phyloP scores from a whole-genome alignment of 2,329 filamentous ascomycete species.

The Stachybotrys chartarum region DNA sequence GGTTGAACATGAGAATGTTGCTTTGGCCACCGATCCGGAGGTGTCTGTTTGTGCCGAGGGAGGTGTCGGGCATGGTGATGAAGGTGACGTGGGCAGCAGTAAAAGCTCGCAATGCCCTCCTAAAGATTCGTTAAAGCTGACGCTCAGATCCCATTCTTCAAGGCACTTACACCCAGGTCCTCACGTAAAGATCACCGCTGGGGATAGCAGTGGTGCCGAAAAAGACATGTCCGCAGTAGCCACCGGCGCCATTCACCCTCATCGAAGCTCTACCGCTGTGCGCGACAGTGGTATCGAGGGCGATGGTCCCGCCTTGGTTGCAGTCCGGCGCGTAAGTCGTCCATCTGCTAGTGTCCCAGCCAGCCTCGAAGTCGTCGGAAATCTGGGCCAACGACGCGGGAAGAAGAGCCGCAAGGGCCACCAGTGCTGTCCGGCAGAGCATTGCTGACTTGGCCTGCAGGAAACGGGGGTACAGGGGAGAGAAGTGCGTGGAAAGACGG shows the following conservation, averaged over 20 bases:
- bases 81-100: slow-evolving; percentile 53
- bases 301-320: slow-evolving; percentile 50
- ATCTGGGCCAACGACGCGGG: slow-evolving; percentile 44
- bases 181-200: slow-evolving; percentile 49
- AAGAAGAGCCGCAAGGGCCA: slow-evolving; percentile 37
- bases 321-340: slow-evolving; percentile 52
- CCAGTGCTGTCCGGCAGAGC: slow-evolving; percentile 30
- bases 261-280: slow-evolving; percentile 51
- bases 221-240: slow-evolving; percentile 54
- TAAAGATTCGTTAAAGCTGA: slow-evolving; percentile 13
- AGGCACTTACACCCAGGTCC: slow-evolving; percentile 44
- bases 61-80: slow-evolving; percentile 56
- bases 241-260: slow-evolving; percentile 43
- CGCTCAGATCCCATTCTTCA: background rate
- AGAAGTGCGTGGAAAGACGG: background rate
- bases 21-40: slow-evolving; percentile 55
- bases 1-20: slow-evolving; percentile 58
- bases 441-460: background rate
- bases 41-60: slow-evolving; percentile 49
- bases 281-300: slow-evolving; percentile 47
- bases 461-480: background rate
- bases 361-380: slow-evolving; percentile 48
- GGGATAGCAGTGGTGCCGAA: slow-evolving; percentile 51
- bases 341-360: slow-evolving; percentile 51
- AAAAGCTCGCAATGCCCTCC: slow-evolving; percentile 49